Evolutionary conservation across 2,329 filamentous ascomycete species (phyloP).

Genomic region (Zymoseptoria crescenta): DNA sequence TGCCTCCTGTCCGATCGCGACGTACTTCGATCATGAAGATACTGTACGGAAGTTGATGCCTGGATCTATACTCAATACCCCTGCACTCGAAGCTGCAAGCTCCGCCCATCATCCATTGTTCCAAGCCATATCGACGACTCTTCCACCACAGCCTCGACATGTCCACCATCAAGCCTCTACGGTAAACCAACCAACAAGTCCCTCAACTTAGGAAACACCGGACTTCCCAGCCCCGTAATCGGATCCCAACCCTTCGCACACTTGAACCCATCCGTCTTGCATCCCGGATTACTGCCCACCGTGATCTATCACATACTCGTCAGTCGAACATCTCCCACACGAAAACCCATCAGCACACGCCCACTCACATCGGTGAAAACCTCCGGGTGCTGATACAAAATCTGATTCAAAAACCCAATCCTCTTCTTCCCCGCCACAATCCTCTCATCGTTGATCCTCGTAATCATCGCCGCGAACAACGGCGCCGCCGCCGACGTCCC

Average conservation of each 20-base stretch:
- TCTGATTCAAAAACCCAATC: conserved; percentile 36
- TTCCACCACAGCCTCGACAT: no score
- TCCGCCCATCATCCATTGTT: no score
- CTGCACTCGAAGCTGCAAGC: no score
- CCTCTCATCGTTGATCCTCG: conserved; percentile 34
- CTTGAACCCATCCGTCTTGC: conserved; percentile 25
- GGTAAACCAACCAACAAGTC: conserved; percentile 21
- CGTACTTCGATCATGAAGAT: no score
- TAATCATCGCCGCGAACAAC: conserved; percentile 41
- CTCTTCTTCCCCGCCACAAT: conserved; percentile 27
- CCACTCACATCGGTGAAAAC: conserved; percentile 33
- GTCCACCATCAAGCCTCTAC: conserved; percentile 1
- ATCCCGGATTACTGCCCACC: conserved; percentile 30
- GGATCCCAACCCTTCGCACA: conserved; percentile 28
- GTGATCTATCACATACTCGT: conserved; percentile 9
- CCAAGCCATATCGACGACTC: no score
- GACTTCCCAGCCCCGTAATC: conserved; percentile 23
- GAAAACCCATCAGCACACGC: no score
- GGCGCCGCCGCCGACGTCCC: conserved; percentile 46
- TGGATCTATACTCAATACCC: no score
- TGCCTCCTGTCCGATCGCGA: no score
- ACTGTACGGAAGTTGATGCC: no score
- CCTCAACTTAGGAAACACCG: conserved; percentile 22
- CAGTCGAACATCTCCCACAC: conserved; percentile 8
- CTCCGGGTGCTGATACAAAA: conserved; percentile 35